These are phyloP conservation scores for Tetrapisispora namnaoensis DNA, from an alignment of 805 yeast species.

Conservation along the genomic window DNA sequence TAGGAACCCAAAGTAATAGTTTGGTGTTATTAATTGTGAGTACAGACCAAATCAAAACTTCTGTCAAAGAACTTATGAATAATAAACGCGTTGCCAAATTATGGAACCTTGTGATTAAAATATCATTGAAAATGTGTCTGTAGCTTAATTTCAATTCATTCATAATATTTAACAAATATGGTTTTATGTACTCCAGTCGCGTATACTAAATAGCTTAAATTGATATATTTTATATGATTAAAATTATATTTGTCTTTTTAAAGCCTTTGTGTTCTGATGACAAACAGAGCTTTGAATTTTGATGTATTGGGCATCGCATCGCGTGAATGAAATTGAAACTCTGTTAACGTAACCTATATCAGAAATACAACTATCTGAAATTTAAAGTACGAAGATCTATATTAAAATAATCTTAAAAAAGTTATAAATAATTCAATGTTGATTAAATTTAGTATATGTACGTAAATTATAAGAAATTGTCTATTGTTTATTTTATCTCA, in stretches of 20 bases:
- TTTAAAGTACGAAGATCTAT: too few species aligned
- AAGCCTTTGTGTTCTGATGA: background rate
- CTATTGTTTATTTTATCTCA: too few species aligned
- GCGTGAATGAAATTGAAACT: background rate
- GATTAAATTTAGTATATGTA: too few species aligned
- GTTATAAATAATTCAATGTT: too few species aligned
- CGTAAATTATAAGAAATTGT: too few species aligned
- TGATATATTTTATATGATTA: too few species aligned
- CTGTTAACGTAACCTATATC: too few species aligned
- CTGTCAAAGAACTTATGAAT: constrained; percentile 22
- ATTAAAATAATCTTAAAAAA: too few species aligned
- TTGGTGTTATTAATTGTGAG: constrained; percentile 13
- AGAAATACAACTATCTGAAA: too few species aligned
- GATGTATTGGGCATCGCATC: background rate
- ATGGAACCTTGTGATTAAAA: constrained; percentile 33
- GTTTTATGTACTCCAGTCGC: background rate
- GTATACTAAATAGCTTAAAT: background rate
- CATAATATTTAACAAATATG: background rate
- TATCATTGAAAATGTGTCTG: constrained; percentile 32
- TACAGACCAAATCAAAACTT: constrained; percentile 20
- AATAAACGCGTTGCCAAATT: constrained; percentile 31
- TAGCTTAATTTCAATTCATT: constrained; percentile 23
- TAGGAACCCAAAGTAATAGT: constrained; percentile 15
- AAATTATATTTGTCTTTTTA: too few species aligned
- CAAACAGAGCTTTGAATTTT: background rate